A percentile compares a stretch with the other conserved stretches of the same genome.
phyloP scores from a whole-genome alignment of 192 early-diverging fungal species.

The Coemansia sp. region DNA sequence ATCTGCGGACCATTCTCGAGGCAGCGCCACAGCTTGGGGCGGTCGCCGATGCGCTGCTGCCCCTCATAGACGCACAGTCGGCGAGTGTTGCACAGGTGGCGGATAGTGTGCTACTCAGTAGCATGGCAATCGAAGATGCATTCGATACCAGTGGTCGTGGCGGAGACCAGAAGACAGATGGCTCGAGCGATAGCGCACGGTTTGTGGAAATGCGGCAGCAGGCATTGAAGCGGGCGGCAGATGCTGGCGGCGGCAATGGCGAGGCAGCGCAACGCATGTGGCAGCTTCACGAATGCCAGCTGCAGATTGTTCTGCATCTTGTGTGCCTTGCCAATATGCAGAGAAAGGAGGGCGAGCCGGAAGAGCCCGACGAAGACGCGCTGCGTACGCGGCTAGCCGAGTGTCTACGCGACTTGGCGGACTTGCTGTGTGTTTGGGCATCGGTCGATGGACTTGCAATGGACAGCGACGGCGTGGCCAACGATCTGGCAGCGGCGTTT shows the following conservation, averaged over 20 bases:
- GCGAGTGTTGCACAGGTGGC: neutral
- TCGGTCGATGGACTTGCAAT: constrained; percentile 35
- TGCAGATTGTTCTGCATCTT: constrained; percentile 48
- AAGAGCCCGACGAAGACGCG: neutral
- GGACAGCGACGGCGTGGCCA: neutral
- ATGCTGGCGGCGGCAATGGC: neutral
- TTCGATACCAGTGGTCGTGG: constrained; percentile 6
- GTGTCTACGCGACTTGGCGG: constrained; percentile 35
- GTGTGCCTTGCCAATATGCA: constrained; percentile 14
- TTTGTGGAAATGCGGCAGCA: constrained; percentile 11
- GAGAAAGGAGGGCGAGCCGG: neutral
- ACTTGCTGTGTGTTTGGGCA: constrained; percentile 48
- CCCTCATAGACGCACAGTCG: neutral
- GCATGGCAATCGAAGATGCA: constrained; percentile 24
- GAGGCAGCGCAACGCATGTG: constrained; percentile 15
- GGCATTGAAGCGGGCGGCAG: neutral
- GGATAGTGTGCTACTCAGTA: constrained; percentile 11
- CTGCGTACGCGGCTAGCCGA: constrained; percentile 9
- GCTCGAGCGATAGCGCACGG: neutral
- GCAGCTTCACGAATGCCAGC: constrained; percentile 49
- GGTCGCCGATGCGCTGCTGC: neutral
- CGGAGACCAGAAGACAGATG: neutral
- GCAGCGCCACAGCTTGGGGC: neutral
- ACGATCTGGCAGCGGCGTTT: constrained; percentile 44
- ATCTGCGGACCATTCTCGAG: constrained; percentile 18